These are phyloP conservation scores for Phialophora chinensis DNA, from an alignment of 2,329 filamentous ascomycete species.

Conservation along the genomic window DNA sequence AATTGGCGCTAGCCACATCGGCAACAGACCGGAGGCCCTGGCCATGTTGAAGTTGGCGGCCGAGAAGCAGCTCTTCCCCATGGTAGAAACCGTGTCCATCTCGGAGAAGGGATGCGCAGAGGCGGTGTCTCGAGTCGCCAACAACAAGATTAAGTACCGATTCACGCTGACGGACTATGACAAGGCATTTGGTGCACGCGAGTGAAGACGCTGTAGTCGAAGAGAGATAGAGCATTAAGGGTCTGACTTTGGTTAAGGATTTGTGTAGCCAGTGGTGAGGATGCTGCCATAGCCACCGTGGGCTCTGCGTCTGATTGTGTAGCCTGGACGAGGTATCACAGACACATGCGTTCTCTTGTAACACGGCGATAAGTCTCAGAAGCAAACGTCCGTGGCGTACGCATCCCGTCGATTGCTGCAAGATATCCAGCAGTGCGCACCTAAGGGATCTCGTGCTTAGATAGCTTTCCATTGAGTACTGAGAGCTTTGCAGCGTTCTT, in stretches of 20 bases:
- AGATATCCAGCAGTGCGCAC: background rate
- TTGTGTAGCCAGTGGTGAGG: background rate
- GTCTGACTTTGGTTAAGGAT: background rate
- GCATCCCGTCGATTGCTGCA: background rate
- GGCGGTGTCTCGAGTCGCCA: constrained; percentile 71
- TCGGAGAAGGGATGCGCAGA: constrained; percentile 71
- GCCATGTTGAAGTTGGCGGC: constrained; percentile 74
- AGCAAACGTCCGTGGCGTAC: background rate
- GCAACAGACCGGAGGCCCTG: constrained; percentile 71
- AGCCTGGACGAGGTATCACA: background rate
- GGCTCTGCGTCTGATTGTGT: background rate
- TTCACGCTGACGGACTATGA: constrained; percentile 68
- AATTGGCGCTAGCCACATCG: constrained; percentile 73
- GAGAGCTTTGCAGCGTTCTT: background rate
- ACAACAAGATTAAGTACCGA: constrained; percentile 73
- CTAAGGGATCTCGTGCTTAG: background rate
- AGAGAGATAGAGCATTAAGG: background rate
- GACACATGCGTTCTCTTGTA: background rate
- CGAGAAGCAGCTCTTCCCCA: constrained; percentile 71
- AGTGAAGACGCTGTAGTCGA: constrained; percentile 2
- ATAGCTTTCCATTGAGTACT: background rate
- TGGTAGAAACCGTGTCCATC: constrained; percentile 74
- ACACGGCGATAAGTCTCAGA: background rate
- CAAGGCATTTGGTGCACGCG: constrained; percentile 63
- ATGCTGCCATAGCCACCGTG: background rate